These are phyloP conservation scores for Vaccinium darrowii DNA, from an alignment of 148 eudicot genomes.

Conservation along the genomic window DNA sequence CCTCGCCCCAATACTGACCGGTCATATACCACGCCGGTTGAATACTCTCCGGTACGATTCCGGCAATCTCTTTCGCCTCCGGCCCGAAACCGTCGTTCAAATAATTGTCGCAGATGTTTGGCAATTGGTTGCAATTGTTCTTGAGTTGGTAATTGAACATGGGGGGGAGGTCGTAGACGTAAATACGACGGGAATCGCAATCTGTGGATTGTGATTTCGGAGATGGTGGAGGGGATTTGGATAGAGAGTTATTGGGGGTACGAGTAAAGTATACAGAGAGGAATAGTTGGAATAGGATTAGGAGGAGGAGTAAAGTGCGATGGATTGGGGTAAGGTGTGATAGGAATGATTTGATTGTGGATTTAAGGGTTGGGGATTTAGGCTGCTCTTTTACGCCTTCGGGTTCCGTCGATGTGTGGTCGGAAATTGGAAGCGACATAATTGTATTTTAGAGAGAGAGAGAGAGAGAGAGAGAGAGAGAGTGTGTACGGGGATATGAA, in stretches of 20 bases:
- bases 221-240: background rate
- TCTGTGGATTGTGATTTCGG: background rate
- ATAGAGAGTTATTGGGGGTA: slow-evolving; percentile 29
- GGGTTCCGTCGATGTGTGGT: background rate
- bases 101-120: slow-evolving; percentile 48
- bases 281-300: slow-evolving; percentile 58
- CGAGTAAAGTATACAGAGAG: slow-evolving; percentile 34
- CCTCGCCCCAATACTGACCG: slow-evolving; percentile 59
- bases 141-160: slow-evolving; percentile 52
- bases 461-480: background rate
- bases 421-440: slow-evolving; percentile 7
- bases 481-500: no score
- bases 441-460: background rate
- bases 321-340: background rate
- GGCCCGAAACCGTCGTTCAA: slow-evolving; percentile 65
- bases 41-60: slow-evolving; percentile 39
- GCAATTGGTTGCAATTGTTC: slow-evolving; percentile 51
- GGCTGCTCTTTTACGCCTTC: slow-evolving; percentile 20
- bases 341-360: slow-evolving; percentile 21
- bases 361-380: slow-evolving; percentile 22
- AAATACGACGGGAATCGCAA: slow-evolving; percentile 42
- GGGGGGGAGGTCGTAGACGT: slow-evolving; percentile 61
- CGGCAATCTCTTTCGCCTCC: slow-evolving; percentile 25
- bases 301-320: slow-evolving; percentile 39
- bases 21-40: slow-evolving; percentile 60